A percentile compares a stretch with the other conserved stretches of the same genome.
Conservation (phyloP, 306 rosid species). For the Rosa multiflora region DNA sequence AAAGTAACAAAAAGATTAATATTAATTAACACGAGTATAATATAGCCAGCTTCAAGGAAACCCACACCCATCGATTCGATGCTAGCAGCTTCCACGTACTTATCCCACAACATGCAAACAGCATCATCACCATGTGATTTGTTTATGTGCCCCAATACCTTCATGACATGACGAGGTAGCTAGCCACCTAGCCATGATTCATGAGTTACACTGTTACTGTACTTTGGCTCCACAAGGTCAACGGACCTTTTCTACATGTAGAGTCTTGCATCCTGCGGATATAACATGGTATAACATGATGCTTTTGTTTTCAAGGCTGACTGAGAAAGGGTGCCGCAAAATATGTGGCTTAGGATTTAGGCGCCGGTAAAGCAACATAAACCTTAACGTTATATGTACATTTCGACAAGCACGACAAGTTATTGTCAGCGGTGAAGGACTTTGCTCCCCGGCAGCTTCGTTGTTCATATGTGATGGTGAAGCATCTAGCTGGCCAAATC, state of each 20-base stretch:
- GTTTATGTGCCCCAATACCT: background rate
- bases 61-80: background rate
- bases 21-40: background rate
- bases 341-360: background rate
- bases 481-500: too few relatives aligned
- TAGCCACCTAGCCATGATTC: background rate
- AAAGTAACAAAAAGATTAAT: background rate
- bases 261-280: background rate
- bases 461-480: background rate
- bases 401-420: background rate
- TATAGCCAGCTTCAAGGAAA: slow-evolving; percentile 16
- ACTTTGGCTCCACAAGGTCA: background rate
- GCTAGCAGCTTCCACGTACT: slow-evolving; percentile 8
- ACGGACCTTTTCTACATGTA: background rate
- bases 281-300: background rate
- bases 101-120: background rate
- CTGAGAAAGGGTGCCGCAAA: background rate
- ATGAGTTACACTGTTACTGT: background rate
- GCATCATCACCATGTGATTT: background rate
- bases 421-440: background rate
- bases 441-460: background rate
- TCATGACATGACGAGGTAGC: too few relatives aligned
- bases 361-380: too few relatives aligned
- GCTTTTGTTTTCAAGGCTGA: background rate
- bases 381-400: background rate